Base-by-base conservation (phyloP, 2,329 filamentous ascomycete genomes). In the Stachybotrys chlorohalonatus region DNA sequence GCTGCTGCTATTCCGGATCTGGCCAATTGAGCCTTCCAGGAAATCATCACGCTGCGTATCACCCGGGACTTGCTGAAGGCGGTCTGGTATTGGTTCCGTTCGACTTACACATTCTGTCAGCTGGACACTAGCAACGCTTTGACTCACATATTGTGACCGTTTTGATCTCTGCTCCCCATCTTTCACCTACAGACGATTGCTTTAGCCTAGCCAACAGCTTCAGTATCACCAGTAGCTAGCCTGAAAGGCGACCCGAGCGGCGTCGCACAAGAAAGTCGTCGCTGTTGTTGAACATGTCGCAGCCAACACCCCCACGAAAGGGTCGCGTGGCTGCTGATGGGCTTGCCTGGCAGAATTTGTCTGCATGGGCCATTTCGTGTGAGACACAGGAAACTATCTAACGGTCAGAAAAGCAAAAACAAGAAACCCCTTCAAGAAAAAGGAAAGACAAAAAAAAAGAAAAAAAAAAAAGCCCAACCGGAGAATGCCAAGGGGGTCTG, bases 61-160 rank as follows among this genome's bases (percentile, higher is more conserved):
- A 3, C 13, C 13, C 36, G 9, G 36, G 36, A 5, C 9, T 9
- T 42, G 36, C 36, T 42, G 36, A 42, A 42, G 36, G 36, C 13
- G 36, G 36, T 42, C 5, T 69, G 70, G 56, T 72, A 72, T 32
- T 72, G 57, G 52, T 62, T 61, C 52, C 68, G 62, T 58, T 72
- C 68, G 47, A 70, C 64, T 42, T 65, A 39, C 61, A 62, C 36
- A 63, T 53, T 47, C 58, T 59, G 54, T 68, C 63, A 47, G 60
- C 66, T 64, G 52, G 13, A 48, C 32, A 48, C 56, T 24, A 53
- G 52, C 31, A 32, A 65, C 58, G n/a, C n/a, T 11, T 24, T 49
- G 47, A 24, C 11, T 49, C 47, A 31, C 13, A 30, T 16, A 49
- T n/a, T 4, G 36, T 32, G 49, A 24, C 47, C 16, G 59, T 47